Evolutionary conservation across 1,284 basidiomycete species (phyloP).

Genomic region (Malassezia restricta): DNA sequence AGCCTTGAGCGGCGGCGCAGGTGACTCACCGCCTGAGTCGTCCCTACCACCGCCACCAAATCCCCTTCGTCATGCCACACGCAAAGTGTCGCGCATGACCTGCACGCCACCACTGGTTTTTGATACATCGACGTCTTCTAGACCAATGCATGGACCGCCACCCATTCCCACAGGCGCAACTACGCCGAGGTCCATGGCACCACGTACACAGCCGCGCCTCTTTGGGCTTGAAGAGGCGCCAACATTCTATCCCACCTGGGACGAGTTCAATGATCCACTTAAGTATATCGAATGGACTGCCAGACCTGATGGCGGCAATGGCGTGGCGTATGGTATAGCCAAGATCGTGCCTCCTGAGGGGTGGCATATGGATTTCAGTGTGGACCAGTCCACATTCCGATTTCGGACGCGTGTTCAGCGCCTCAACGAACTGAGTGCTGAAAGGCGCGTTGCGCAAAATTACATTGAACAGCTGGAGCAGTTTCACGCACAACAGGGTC

Average conservation of each 20-base stretch:
- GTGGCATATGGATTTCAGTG: conserved; percentile 95
- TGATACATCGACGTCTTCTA: background rate
- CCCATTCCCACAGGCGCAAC: conserved; percentile 28
- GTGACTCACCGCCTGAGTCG: background rate
- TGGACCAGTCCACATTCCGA: conserved; percentile 77
- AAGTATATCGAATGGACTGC: conserved; percentile 65
- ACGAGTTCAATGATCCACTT: conserved; percentile 93
- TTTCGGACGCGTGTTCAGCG: conserved; percentile 92
- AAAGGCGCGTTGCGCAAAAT: conserved; percentile 88
- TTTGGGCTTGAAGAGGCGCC: conserved; percentile 86
- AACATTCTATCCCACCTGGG: conserved; percentile 69
- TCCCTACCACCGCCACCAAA: background rate
- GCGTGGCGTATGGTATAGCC: conserved; percentile 74
- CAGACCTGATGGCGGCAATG: conserved; percentile 58
- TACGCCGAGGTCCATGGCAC: conserved; percentile 28
- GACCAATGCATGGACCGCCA: background rate
- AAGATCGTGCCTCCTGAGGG: conserved; percentile 87
- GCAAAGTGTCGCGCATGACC: conserved; percentile 5
- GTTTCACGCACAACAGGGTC: conserved; percentile 48
- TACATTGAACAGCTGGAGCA: conserved; percentile 86
- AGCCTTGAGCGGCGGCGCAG: background rate
- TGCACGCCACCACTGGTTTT: conserved; percentile 3
- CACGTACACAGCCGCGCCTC: conserved; percentile 41
- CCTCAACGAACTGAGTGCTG: conserved; percentile 92
- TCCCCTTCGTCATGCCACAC: conserved; percentile 10